phyloP scores from a whole-genome alignment of 371 early-diverging fungal species.

The Capillidium heterosporum region DNA sequence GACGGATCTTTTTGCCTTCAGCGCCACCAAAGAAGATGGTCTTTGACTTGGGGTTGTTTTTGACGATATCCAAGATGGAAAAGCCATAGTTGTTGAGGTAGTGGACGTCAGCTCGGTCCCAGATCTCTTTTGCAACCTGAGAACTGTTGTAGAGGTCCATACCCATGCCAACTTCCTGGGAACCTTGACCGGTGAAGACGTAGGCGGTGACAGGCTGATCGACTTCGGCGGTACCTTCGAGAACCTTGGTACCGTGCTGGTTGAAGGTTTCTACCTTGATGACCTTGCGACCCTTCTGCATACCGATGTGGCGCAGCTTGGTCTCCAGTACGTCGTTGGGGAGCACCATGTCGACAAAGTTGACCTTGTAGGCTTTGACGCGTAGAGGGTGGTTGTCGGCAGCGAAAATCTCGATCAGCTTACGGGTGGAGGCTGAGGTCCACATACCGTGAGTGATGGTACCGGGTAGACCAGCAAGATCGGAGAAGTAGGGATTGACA shows the following conservation, averaged over 20 bases:
- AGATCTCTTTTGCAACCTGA: conserved; percentile 65
- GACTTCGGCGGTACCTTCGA: conserved; percentile 84
- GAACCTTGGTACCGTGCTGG: conserved; percentile 68
- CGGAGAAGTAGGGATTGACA: conserved; percentile 90
- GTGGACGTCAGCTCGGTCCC: conserved; percentile 86
- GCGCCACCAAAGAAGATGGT: conserved; percentile 90
- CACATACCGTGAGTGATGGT: conserved; percentile 97
- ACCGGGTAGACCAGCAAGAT: conserved; percentile 75
- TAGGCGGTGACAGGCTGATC: conserved; percentile 83
- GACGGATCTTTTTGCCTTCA: conserved; percentile 76
- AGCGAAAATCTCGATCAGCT: conserved; percentile 86
- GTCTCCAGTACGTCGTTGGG: conserved; percentile 74
- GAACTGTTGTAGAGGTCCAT: conserved; percentile 82
- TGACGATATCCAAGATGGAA: conserved; percentile 87
- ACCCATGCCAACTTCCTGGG: conserved; percentile 92
- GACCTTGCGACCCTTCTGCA: conserved; percentile 91
- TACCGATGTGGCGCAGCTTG: conserved; percentile 84
- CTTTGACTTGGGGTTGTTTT: conserved; percentile 66
- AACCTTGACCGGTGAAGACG: conserved; percentile 93
- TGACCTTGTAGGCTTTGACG: conserved; percentile 61
- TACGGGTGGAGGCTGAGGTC: conserved; percentile 87
- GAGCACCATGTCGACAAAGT: conserved; percentile 71
- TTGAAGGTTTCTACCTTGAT: conserved; percentile 83
- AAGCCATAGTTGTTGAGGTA: conserved; percentile 77
- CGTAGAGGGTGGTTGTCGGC: conserved; percentile 88